A percentile compares a stretch with the other conserved stretches of the same genome.
phyloP scores from a whole-genome alignment of 257 asterid species.

The Lycium barbarum region DNA sequence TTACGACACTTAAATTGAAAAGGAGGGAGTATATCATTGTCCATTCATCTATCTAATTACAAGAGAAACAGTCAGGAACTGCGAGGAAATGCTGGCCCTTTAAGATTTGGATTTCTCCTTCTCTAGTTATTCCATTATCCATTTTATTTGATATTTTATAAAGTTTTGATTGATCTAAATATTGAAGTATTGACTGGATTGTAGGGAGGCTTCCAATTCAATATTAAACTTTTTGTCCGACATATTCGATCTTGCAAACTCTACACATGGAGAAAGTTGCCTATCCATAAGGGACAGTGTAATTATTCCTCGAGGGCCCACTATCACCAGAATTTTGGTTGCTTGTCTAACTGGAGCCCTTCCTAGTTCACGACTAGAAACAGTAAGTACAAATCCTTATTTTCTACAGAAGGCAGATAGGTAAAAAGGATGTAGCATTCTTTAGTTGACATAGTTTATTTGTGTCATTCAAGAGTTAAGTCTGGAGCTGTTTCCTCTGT shows the following conservation, averaged over 20 bases:
- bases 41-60: not conserved
- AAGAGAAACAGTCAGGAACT: not conserved
- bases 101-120: not conserved
- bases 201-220: conserved; percentile 99
- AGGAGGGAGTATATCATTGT: not conserved
- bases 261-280: conserved; percentile 67
- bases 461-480: conserved; percentile 14
- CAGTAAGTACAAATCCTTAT: conserved; percentile 50
- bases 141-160: not conserved
- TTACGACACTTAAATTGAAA: not conserved
- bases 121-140: not conserved
- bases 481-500: conserved; percentile 34
- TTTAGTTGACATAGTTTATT: conserved; percentile 15
- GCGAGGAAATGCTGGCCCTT: not conserved
- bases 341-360: conserved; percentile 96
- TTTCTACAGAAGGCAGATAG: not conserved
- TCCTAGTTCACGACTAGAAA: conserved; percentile 88
- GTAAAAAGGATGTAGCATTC: not conserved
- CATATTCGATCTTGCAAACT: conserved; percentile 78
- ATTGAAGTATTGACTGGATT: conserved; percentile 23
- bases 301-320: conserved; percentile 78
- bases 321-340: conserved; percentile 73
- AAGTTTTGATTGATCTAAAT: conserved; percentile 16
- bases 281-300: conserved; percentile 76
- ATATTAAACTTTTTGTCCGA: conserved; percentile 82